Percentiles rank a stretch among this genome's conserved stretches.
Conservation (phyloP, 2,329 filamentous ascomycete genomes). For the Phialophora tarda region DNA sequence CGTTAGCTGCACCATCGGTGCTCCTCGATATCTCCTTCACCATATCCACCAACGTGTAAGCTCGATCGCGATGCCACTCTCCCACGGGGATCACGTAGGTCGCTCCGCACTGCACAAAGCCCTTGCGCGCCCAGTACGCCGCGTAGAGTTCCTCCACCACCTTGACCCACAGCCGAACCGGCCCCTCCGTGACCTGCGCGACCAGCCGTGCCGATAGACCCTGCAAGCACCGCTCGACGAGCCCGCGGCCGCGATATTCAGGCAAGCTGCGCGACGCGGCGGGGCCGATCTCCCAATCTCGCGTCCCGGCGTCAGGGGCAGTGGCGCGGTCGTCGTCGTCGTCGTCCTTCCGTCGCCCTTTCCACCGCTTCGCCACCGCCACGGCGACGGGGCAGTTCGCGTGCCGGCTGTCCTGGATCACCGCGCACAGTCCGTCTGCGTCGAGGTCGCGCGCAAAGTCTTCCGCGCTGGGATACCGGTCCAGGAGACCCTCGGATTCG, state of each 20-base stretch:
- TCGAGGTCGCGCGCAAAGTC: slow-evolving; percentile 13
- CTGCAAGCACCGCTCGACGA: slow-evolving; percentile 16
- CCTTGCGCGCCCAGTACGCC: slow-evolving; percentile 16
- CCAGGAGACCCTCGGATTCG: slow-evolving; percentile 15
- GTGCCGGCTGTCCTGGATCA: slow-evolving; percentile 14
- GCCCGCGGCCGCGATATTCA: slow-evolving; percentile 14
- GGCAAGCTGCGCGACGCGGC: slow-evolving; percentile 16
- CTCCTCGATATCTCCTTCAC: slow-evolving; percentile 18
- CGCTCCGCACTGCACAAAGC: slow-evolving; percentile 13
- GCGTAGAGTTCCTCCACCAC: slow-evolving; percentile 16
- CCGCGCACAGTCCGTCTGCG: slow-evolving; percentile 11
- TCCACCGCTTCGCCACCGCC: slow-evolving; percentile 13
- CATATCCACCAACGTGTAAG: slow-evolving; percentile 18
- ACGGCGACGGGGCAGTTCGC: slow-evolving; percentile 15
- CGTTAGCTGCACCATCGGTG: slow-evolving; percentile 5
- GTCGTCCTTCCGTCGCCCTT: slow-evolving; percentile 16
- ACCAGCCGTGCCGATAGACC: slow-evolving; percentile 16
- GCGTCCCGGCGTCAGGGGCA: slow-evolving; percentile 7
- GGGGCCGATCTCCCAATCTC: slow-evolving; percentile 19
- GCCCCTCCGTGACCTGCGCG: slow-evolving; percentile 9
- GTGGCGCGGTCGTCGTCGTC: slow-evolving; percentile 2
- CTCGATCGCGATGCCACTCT: slow-evolving; percentile 18
- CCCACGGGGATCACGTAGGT: slow-evolving; percentile 16
- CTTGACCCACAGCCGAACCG: slow-evolving; percentile 18
- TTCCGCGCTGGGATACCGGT: slow-evolving; percentile 18